Evolutionary conservation across 2,329 filamentous ascomycete genomes (phyloP).

Genomic region (Fusarium agapanthi): DNA sequence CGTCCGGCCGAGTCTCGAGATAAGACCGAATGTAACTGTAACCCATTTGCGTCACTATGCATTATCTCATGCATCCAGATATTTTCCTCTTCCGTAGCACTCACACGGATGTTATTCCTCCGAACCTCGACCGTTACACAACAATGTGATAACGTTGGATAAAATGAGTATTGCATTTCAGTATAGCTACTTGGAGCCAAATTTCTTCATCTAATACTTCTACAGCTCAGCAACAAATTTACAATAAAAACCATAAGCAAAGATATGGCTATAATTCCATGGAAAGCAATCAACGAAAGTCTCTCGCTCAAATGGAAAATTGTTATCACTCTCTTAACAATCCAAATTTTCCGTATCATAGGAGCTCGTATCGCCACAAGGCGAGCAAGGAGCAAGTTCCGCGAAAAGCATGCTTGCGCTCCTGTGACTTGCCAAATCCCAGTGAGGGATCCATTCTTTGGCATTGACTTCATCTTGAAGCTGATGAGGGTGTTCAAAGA

Average conservation of each 20-base stretch:
- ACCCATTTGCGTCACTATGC: neutral
- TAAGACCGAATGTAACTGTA: neutral
- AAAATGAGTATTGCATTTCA: neutral
- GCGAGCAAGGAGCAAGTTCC: neutral
- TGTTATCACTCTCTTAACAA: neutral
- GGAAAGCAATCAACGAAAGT: neutral
- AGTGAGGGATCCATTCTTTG: neutral
- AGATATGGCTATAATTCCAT: neutral
- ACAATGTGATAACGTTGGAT: neutral
- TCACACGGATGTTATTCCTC: neutral
- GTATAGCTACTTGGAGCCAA: neutral
- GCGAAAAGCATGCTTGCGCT: neutral
- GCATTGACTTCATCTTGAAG: neutral
- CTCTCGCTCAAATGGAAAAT: neutral
- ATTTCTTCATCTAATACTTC: neutral
- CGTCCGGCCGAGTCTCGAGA: neutral
- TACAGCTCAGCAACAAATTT: neutral
- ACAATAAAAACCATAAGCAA: neutral
- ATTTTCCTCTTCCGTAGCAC: rapidly evolving
- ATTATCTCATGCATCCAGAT: neutral
- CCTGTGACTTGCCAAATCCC: neutral
- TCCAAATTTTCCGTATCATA: neutral
- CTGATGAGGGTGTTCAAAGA: neutral
- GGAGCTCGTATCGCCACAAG: neutral
- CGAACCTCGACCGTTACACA: neutral